These are phyloP conservation scores for Oryza australiensis DNA, from an alignment of 176 grass and related monocot species.

Conservation along the genomic window DNA sequence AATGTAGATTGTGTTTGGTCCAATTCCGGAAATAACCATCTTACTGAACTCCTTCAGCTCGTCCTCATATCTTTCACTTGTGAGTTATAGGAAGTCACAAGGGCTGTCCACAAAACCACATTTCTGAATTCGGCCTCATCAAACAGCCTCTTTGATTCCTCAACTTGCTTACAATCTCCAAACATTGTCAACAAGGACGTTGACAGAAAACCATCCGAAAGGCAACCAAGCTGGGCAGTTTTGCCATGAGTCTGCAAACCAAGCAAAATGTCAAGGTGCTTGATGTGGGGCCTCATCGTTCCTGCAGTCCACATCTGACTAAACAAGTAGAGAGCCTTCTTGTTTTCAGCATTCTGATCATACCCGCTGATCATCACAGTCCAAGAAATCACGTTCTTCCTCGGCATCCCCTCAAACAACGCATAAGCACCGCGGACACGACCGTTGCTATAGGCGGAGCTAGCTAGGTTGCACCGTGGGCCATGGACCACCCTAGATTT, in stretches of 20 bases:
- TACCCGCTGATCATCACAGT: conserved; percentile 56
- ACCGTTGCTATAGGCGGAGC: too few species aligned
- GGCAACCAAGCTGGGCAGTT: conserved; percentile 37
- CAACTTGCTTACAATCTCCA: conserved; percentile 49
- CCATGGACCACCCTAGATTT: too few species aligned
- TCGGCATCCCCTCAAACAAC: conserved; percentile 35
- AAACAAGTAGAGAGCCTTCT: conserved; percentile 41
- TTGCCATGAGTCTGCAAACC: conserved; percentile 53
- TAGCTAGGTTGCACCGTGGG: too few species aligned
- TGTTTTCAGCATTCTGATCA: conserved; percentile 47
- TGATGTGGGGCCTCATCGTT: conserved; percentile 37
- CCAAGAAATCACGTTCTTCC: conserved; percentile 53
- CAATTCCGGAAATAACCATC: conserved; percentile 45
- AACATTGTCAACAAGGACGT: conserved; percentile 58
- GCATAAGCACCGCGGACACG: background rate
- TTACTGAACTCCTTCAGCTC: conserved; percentile 42
- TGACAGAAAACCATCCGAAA: conserved; percentile 47
- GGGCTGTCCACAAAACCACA: conserved; percentile 55
- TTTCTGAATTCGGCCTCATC: conserved; percentile 40
- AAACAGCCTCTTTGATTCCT: conserved; percentile 49
- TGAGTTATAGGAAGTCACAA: conserved; percentile 53
- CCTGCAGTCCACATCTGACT: conserved; percentile 33
- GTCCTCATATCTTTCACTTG: conserved; percentile 44
- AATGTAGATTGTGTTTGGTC: conserved; percentile 58
- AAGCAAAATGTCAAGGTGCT: conserved; percentile 47